Percentiles rank a stretch among this genome's conserved stretches.
These are phyloP conservation scores for Hyaloraphidium curvatum DNA, from an alignment of 192 early-diverging fungal genomes.

Conservation along the genomic window DNA sequence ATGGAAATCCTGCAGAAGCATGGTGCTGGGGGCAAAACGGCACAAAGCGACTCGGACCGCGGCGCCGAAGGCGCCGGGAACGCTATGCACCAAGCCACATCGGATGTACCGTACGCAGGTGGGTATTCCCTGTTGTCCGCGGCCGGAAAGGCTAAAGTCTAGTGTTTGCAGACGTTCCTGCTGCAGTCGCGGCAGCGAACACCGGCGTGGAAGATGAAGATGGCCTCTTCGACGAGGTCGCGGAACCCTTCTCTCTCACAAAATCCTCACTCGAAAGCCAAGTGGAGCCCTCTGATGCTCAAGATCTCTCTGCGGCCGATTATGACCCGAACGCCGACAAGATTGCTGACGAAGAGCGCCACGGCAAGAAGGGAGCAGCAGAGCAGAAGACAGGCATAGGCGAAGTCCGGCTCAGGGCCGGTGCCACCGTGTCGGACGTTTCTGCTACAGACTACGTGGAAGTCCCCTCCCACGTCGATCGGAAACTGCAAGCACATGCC, in stretches of 20 bases:
- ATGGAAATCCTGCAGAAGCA: conserved; percentile 54
- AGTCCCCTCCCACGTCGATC: too few species aligned
- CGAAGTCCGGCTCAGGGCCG: too few species aligned
- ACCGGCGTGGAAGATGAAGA: conserved; percentile 16
- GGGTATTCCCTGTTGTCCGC: too few species aligned
- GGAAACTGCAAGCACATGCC: too few species aligned
- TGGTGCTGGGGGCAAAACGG: too few species aligned
- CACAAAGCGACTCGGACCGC: neutral
- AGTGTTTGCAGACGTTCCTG: conserved; percentile 10
- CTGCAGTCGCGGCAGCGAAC: conserved; percentile 5
- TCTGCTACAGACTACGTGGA: too few species aligned
- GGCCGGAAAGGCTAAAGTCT: conserved; percentile 16
- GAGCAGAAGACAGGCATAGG: too few species aligned
- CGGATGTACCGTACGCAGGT: too few species aligned
- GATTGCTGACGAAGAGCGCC: conserved; percentile 45
- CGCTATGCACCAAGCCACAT: too few species aligned
- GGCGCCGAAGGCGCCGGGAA: neutral
- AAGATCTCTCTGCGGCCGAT: conserved; percentile 41
- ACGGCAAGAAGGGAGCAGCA: conserved; percentile 14
- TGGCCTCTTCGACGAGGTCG: conserved; percentile 6
- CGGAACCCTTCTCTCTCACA: too few species aligned
- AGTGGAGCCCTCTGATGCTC: conserved; percentile 10
- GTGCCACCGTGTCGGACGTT: too few species aligned
- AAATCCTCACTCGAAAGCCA: too few species aligned
- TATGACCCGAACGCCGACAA: conserved; percentile 61